Evolutionary conservation across 2,329 filamentous ascomycete species (phyloP), one percentile per base, ranked within the genome.

Genomic region (Botryotinia calthae): DNA sequence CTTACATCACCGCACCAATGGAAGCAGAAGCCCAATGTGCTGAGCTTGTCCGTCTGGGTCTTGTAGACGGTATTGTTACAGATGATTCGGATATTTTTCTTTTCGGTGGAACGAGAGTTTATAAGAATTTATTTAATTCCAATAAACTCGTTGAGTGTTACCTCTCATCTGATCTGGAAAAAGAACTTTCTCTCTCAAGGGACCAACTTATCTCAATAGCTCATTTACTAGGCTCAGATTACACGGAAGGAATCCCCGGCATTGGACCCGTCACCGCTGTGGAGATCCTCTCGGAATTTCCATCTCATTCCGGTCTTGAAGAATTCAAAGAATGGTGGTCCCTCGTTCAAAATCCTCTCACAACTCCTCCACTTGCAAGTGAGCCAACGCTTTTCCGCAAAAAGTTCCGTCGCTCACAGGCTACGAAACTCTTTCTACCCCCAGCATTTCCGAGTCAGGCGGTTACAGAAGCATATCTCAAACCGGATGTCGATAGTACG

Each of bases 91-190:
- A 99, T 84, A 97, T 91, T 0, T 99, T 99, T 79, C 87, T 99
- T 0, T 99, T 99, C 81, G 97, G 96, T 28, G 97, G 96, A 54
- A 99, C 94, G 0, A 88, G 95, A 28, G 92, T 99, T 34, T 99
- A 99, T 86, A 99, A 99, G 82, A 99, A 99, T 84, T 97, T 99
- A 94, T 99, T 99, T 86, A 99, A 98, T 82, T 91, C 94, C 78
- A 96, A 96, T 82, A 99, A 99, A 81, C 97, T 94, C 78, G 96
- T 99, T 59, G 96, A 99, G 83, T 98, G 96, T 83, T 99, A 98
- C 80, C 87, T 99, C 16, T 84, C 90, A 3, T 86, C 85, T 0
- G 96, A 99, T 79, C 85, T 99, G 0, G 93, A 97, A 79, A 92
- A 92, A 77, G 97, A 99, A 78, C 91, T 98, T 75, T 93, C 93